These are phyloP conservation scores for Naganishia liquefaciens DNA, from an alignment of 1,284 basidiomycete species.

Conservation along the genomic window DNA sequence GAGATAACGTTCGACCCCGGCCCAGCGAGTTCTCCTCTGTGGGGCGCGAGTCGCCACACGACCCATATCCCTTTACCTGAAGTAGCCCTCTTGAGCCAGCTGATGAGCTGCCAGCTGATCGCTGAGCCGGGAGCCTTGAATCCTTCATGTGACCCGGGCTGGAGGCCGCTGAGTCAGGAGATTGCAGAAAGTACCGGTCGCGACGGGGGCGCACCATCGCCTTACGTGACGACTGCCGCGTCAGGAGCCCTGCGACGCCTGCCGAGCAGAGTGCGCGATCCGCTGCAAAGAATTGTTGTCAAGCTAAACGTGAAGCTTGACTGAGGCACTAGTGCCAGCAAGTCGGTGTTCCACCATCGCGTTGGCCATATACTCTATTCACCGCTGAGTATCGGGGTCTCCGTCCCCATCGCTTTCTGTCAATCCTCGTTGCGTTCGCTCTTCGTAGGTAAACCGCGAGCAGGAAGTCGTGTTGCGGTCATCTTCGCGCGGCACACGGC, in stretches of 20 bases:
- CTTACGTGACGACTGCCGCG: conserved; percentile 6
- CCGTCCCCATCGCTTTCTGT: too few species aligned
- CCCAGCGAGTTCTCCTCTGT: too few species aligned
- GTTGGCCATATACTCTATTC: neutral
- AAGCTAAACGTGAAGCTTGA: conserved; percentile 1
- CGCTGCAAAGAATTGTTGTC: conserved; percentile 2
- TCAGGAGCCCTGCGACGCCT: conserved; percentile 5
- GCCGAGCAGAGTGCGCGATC: conserved; percentile 5
- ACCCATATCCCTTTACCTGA: too few species aligned
- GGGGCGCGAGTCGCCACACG: too few species aligned
- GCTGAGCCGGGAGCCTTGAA: too few species aligned
- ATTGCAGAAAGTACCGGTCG: too few species aligned
- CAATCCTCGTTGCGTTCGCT: neutral
- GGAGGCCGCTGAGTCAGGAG: too few species aligned
- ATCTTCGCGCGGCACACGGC: neutral
- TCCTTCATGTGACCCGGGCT: too few species aligned
- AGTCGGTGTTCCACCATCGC: neutral
- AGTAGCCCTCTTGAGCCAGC: too few species aligned
- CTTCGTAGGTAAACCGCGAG: neutral
- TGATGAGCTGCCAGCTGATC: too few species aligned
- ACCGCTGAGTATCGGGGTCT: too few species aligned
- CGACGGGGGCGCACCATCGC: neutral
- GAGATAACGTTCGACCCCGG: too few species aligned
- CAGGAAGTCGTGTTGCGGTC: neutral
- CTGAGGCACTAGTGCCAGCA: neutral